Base-by-base conservation (phyloP, 179 eudicot species). In the Spergularia azorica region DNA sequence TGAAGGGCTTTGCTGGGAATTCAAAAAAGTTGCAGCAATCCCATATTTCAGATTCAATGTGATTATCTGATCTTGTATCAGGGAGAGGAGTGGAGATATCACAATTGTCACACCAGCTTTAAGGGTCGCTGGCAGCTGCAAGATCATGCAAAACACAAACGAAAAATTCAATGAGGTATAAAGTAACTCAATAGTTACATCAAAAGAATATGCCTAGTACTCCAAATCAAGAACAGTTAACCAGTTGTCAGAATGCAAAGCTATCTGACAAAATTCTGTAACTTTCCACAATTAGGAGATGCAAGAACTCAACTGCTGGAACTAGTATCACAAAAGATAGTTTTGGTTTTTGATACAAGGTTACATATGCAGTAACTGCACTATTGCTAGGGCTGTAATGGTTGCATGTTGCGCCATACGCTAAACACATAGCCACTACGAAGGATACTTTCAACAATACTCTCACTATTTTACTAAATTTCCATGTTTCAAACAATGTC, bases 61-160 rank as follows among this genome's bases (percentile, higher is more conserved):
- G 54, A 95, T 85, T 80, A 95, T 93, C 86, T 95, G 99, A 86
- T 95, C 99, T 84, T 95, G 99, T 83, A 95, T 95, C 32, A 95
- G 97, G 70, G 99, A 93, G 58, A 95, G 97, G 77, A 95, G 84
- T 52, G 99, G 99, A 43, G 99, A 95, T 81, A 95, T 85, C 73
- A 95, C 99, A 73, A 95, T 74, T 52, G 97, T 95, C 77, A 95
- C 95, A 41, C 99, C 99, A 60, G 90, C 90, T 76, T 77, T 91
- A 60, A 95, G 80, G 65, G 93, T 91, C 58, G 99, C 97, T 76
- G 97, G 94, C 81, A 95, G 97, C 97, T 95, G 97, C 41, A 63
- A 58, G 72, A 77, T 79, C 63, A 71, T 63, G 15, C 36, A 73
- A 73, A 60, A 20, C 21, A 36, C 9, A 55, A 52, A 59, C 71